A percentile compares a stretch with the other conserved stretches of the same genome.
Evolutionary conservation across 345 rosid species (phyloP).

Genomic region (Noccaea caerulescens): DNA sequence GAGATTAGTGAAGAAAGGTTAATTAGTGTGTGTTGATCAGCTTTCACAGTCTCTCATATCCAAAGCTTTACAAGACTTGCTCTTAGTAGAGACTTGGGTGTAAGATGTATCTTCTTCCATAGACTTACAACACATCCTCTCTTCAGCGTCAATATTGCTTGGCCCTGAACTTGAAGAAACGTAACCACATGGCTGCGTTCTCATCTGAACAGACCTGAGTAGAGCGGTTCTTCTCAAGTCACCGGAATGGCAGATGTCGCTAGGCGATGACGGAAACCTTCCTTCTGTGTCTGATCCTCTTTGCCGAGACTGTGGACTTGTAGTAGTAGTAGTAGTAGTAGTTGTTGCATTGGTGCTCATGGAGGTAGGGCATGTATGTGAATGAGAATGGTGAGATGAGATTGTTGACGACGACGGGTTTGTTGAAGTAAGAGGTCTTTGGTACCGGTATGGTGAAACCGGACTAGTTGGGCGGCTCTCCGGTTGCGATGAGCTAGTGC

Average conservation of each 20-base stretch:
- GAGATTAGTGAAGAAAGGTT: background rate
- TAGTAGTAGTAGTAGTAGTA: background rate
- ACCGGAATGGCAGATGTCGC: slow-evolving; percentile 95
- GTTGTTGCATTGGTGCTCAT: slow-evolving; percentile 25
- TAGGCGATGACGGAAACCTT: slow-evolving; percentile 93
- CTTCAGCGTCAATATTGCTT: slow-evolving; percentile 60
- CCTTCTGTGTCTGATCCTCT: slow-evolving; percentile 91
- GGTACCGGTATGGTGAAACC: slow-evolving; percentile 77
- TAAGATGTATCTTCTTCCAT: slow-evolving; percentile 67
- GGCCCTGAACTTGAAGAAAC: slow-evolving; percentile 57
- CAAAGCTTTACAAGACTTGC: slow-evolving; percentile 55
- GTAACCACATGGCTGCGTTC: slow-evolving; percentile 68
- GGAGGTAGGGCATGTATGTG: slow-evolving; percentile 28
- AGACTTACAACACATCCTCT: slow-evolving; percentile 65
- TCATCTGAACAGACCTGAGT: slow-evolving; percentile 94
- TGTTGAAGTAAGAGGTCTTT: slow-evolving; percentile 55
- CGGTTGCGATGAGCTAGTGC: slow-evolving; percentile 62
- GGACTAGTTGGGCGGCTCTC: slow-evolving; percentile 87
- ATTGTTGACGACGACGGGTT: slow-evolving; percentile 52
- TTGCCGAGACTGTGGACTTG: slow-evolving; percentile 62
- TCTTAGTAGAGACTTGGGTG: slow-evolving; percentile 48
- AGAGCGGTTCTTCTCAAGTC: slow-evolving; percentile 91
- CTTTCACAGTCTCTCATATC: slow-evolving; percentile 52
- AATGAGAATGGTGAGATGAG: slow-evolving; percentile 48
- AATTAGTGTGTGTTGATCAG: slow-evolving; percentile 14